Percentiles rank a stretch among this genome's conserved stretches.
These are phyloP conservation scores for Massariosphaeria phaeospora DNA, from an alignment of 495 filamentous ascomycete species.

Conservation along the genomic window DNA sequence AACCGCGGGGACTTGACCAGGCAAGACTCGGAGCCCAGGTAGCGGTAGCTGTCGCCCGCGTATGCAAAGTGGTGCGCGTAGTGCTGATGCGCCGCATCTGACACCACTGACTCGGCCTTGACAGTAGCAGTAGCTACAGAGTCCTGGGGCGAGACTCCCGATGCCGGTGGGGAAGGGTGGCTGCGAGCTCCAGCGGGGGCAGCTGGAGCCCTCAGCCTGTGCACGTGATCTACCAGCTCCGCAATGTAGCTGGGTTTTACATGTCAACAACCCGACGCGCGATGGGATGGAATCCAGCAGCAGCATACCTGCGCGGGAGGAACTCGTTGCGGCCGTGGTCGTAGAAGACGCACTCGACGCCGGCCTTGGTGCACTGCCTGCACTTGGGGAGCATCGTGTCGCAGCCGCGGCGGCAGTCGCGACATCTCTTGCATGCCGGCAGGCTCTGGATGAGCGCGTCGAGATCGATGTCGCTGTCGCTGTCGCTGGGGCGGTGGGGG, in stretches of 20 bases:
- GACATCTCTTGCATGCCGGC: slow-evolving; percentile 21
- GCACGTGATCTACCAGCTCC: slow-evolving; percentile 20
- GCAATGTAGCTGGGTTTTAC: slow-evolving; percentile 12
- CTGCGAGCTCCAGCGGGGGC: too few species aligned
- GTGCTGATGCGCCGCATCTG: background rate
- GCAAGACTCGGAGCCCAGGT: slow-evolving; percentile 20
- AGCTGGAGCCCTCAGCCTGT: slow-evolving; percentile 2
- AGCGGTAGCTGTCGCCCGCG: slow-evolving; percentile 20
- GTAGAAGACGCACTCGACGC: slow-evolving; percentile 19
- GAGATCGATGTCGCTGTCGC: slow-evolving; percentile 14
- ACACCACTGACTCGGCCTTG: slow-evolving; percentile 7
- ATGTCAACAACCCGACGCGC: background rate
- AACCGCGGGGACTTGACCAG: slow-evolving; percentile 16
- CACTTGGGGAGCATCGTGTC: slow-evolving; percentile 25
- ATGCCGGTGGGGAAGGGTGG: background rate
- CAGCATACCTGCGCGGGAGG: slow-evolving; percentile 1
- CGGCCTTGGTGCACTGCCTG: slow-evolving; percentile 21
- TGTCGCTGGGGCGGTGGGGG: background rate
- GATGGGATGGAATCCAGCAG: background rate
- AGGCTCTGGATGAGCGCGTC: slow-evolving; percentile 20
- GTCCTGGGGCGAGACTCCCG: background rate
- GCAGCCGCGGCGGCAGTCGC: slow-evolving; percentile 22
- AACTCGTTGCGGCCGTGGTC: slow-evolving; percentile 25
- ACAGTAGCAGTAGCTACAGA: background rate
- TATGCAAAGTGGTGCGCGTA: slow-evolving; percentile 23